phyloP scores from a whole-genome alignment of 306 rosid species.

The Sindora glabra region DNA sequence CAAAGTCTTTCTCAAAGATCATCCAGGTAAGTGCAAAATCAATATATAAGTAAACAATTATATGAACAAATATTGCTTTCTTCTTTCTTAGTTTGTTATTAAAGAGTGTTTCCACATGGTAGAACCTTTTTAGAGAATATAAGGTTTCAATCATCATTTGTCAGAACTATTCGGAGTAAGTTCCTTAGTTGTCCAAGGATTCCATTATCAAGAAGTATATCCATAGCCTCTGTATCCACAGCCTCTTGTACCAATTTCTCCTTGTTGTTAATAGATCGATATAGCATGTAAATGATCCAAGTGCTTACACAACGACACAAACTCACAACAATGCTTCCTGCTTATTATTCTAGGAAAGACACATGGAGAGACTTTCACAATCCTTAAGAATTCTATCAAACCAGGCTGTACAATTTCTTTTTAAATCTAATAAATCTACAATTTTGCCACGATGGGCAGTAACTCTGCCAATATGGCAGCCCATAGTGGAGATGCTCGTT shows the following conservation, averaged over 20 bases:
- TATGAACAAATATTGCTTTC: background rate
- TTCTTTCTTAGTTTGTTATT: background rate
- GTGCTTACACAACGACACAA: conserved; percentile 90
- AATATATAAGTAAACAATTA: background rate
- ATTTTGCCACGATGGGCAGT: conserved; percentile 10
- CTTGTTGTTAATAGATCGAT: too few relatives aligned
- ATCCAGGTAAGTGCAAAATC: conserved; percentile 42
- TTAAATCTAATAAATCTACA: conserved; percentile 19
- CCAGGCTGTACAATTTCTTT: conserved; percentile 49
- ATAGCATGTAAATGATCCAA: conserved; percentile 20
- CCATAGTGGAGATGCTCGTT: conserved; percentile 40
- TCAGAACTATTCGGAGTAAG: too few relatives aligned
- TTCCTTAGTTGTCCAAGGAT: too few relatives aligned
- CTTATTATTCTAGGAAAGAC: conserved; percentile 79
- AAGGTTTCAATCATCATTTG: too few relatives aligned
- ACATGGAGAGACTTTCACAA: conserved; percentile 56
- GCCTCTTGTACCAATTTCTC: too few relatives aligned
- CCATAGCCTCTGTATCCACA: too few relatives aligned
- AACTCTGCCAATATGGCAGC: conserved; percentile 27
- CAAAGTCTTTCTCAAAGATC: conserved; percentile 51
- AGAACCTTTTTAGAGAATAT: too few relatives aligned
- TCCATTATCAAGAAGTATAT: too few relatives aligned
- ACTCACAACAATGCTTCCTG: conserved; percentile 60
- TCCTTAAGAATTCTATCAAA: conserved; percentile 46
- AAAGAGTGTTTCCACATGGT: too few relatives aligned